Base-by-base conservation (phyloP, 2,329 filamentous ascomycete species). In the Juglanconis oblonga region DNA sequence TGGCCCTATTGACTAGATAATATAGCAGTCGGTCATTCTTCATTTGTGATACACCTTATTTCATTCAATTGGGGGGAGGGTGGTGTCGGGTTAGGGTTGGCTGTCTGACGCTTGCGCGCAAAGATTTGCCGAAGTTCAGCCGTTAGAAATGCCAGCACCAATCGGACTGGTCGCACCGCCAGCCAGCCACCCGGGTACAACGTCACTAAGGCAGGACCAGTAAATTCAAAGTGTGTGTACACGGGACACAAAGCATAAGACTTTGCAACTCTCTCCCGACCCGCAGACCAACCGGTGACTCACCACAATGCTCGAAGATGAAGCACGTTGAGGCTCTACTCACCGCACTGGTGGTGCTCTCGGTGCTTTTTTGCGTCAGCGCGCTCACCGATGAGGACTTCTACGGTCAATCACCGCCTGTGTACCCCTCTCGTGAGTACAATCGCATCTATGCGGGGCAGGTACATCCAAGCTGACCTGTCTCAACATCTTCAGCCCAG, bases 401-500 rank as follows among this genome's bases (percentile, higher is more conserved):
- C 24, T 63, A 63, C 11, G 61, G 61, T 31, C 61, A 61, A 13
- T 63, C 62, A 17, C 59, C 62, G 9, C 59, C 62, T 3, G 62
- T 63, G 3, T 63, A 62, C 42, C 62, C 62, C 11, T 55, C 62
- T 29, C 62, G 67, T 70, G 55, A 66, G 69, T 47, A 17, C 2
- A 36, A 17, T 47, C 11, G 4, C 31, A 8, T 40, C 1, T n/a
- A 14, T 14, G 13, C 17, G 13, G 24, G 13, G 3, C 32, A 5
- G 24, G 50, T 24, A 36, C 11, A 38, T 29, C 11, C 14, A 50
- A 38, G 11, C 5, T 24, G 38, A n/a, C 17, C 2, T 32, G 5
- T n/a, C 7, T 17, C 11, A 6, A 6, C 3, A 3, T 10, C 38
- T 24, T 3, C 40, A 63, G 62, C 59, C 57, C 61, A 68, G 2